Evolutionary conservation across 176 grass and related monocot genomes (phyloP).

Genomic region (Pharus latifolius): DNA sequence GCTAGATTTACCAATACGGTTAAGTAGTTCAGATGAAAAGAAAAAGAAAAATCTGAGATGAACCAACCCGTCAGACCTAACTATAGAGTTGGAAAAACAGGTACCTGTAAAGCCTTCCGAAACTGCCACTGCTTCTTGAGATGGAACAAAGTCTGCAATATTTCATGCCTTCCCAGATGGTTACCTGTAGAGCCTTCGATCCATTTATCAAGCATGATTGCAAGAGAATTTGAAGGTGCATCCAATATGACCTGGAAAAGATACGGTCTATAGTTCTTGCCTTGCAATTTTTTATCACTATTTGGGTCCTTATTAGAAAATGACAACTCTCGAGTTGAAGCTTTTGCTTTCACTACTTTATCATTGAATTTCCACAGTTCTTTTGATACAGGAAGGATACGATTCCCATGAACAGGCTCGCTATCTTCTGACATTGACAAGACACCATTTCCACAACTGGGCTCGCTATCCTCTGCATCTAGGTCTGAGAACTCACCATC

Average conservation of each 20-base stretch:
- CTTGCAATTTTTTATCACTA: not conserved
- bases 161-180: conserved; percentile 8
- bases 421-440: not conserved
- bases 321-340: not conserved
- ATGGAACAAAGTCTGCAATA: not conserved
- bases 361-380: not conserved
- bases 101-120: conserved; percentile 38
- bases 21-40: not conserved
- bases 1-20: not conserved
- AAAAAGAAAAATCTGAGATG: not conserved
- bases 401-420: not conserved
- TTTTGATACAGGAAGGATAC: not conserved
- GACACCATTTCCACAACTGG: not conserved
- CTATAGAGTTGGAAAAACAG: not conserved
- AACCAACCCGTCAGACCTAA: not conserved
- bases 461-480: not conserved
- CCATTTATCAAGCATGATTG: conserved; percentile 18
- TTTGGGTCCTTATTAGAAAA: not conserved
- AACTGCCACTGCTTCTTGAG: conserved; percentile 21
- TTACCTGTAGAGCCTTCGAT: conserved; percentile 22
- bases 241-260: conserved; percentile 25
- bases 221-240: not conserved
- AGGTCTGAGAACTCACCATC: not conserved
- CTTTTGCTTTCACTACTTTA: no score
- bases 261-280: not conserved